These are phyloP conservation scores for Auricularia auricula-judae DNA, from an alignment of 768 basidiomycete genomes.

Conservation along the genomic window DNA sequence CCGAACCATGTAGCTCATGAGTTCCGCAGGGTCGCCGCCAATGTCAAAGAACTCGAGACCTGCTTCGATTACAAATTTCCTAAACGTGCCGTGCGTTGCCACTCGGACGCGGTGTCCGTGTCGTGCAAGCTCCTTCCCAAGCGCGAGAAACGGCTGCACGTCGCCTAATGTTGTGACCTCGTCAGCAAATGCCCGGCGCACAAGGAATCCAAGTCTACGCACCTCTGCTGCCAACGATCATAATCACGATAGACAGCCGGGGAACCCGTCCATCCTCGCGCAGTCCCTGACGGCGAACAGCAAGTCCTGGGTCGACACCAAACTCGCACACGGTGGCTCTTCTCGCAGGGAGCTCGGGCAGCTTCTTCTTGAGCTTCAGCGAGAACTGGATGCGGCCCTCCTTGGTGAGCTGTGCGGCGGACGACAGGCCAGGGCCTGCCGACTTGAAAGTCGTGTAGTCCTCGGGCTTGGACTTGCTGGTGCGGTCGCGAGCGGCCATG, in stretches of 20 bases:
- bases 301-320: constrained; percentile 26
- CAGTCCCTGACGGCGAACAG: constrained; percentile 24
- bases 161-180: constrained; percentile 31
- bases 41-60: constrained; percentile 50
- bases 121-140: constrained; percentile 35
- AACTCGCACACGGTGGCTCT: constrained; percentile 37
- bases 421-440: constrained; percentile 31
- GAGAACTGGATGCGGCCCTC: constrained; percentile 39
- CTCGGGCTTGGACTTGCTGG: too few species aligned
- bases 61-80: constrained; percentile 37
- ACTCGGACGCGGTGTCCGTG: constrained; percentile 51
- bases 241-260: constrained; percentile 46
- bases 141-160: constrained; percentile 55
- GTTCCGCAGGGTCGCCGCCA: constrained; percentile 50
- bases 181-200: background rate
- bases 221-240: constrained; percentile 60
- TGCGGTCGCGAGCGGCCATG: too few species aligned
- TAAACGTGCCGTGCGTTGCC: constrained; percentile 51
- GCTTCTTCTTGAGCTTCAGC: constrained; percentile 35
- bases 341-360: constrained; percentile 36
- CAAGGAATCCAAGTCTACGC: constrained; percentile 8
- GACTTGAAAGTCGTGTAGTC: too few species aligned
- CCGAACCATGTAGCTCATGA: constrained; percentile 67
- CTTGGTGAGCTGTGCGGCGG: constrained; percentile 27
- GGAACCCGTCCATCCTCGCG: constrained; percentile 6